A percentile compares a stretch with the other conserved stretches of the same genome.
Conservation (phyloP, 257 asterid species). For the Salvia splendens region DNA sequence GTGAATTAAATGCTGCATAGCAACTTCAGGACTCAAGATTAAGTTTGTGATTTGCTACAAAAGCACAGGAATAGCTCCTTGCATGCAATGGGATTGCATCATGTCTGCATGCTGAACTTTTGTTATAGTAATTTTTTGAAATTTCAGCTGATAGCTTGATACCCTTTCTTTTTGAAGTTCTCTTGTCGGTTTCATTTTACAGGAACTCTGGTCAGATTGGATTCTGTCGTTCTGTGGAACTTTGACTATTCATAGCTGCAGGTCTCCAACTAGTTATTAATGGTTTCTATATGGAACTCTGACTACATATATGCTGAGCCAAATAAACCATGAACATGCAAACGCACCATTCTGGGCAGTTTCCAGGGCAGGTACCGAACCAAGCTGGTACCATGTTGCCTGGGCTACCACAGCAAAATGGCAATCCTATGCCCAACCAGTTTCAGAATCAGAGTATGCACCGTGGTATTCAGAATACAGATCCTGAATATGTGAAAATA, state of each 20-base stretch:
- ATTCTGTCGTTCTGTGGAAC: background rate
- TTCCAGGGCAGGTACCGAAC: constrained; percentile 65
- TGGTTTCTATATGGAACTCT: constrained; percentile 33
- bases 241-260: constrained; percentile 30
- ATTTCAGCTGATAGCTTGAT: constrained; percentile 17
- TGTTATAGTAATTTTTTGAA: constrained; percentile 12
- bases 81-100: background rate
- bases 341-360: constrained; percentile 63
- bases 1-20: constrained; percentile 11
- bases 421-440: constrained; percentile 58
- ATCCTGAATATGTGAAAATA: constrained; percentile 48
- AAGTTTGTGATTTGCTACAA: constrained; percentile 9
- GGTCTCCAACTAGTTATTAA: constrained; percentile 24
- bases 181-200: constrained; percentile 27
- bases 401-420: constrained; percentile 61
- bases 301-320: constrained; percentile 27
- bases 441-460: constrained; percentile 70
- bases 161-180: constrained; percentile 21
- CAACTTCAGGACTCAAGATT: constrained; percentile 9
- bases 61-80: background rate
- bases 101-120: constrained; percentile 4
- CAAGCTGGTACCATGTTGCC: constrained; percentile 62
- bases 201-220: constrained; percentile 37
- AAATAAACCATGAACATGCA: constrained; percentile 58
- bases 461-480: constrained; percentile 48